Evolutionary conservation across 129 eudicot genomes (phyloP).

Genomic region (Centaurea solstitialis): DNA sequence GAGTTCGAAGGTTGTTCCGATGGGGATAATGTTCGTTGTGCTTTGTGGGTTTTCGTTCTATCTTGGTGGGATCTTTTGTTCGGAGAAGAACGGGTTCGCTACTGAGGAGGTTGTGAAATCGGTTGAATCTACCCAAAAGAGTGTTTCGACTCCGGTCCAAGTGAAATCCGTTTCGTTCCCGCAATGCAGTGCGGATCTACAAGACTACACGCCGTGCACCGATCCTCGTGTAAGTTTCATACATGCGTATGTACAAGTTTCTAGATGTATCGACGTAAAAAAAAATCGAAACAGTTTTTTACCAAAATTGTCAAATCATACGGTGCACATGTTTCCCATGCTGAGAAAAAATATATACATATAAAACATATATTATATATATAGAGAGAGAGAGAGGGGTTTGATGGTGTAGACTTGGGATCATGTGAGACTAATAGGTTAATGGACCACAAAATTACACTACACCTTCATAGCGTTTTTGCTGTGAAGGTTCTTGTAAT

Average conservation of each 20-base stretch:
- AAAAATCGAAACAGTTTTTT: too few relatives aligned
- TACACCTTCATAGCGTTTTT: too few relatives aligned
- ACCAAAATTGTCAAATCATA: too few relatives aligned
- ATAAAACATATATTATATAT: too few relatives aligned
- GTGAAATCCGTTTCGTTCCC: slow-evolving; percentile 61
- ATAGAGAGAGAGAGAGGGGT: too few relatives aligned
- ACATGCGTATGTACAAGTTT: neutral
- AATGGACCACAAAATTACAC: too few relatives aligned
- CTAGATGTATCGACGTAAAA: too few relatives aligned
- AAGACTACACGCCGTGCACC: slow-evolving; percentile 98
- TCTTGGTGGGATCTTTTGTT: slow-evolving; percentile 88
- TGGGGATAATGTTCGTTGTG: slow-evolving; percentile 65
- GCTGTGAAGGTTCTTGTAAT: too few relatives aligned
- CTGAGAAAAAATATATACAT: too few relatives aligned
- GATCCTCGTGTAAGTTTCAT: slow-evolving; percentile 75
- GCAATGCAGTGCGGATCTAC: slow-evolving; percentile 67
- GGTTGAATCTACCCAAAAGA: slow-evolving; percentile 41
- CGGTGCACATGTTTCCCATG: too few relatives aligned
- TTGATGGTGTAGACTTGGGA: too few relatives aligned
- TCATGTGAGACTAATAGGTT: too few relatives aligned
- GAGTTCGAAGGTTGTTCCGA: slow-evolving; percentile 62
- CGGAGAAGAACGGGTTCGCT: slow-evolving; percentile 47
- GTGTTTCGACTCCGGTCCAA: slow-evolving; percentile 49
- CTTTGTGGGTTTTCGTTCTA: slow-evolving; percentile 88
- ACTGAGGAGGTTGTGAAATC: slow-evolving; percentile 42